Conservation (phyloP, 2,329 filamentous ascomycete genomes). For the Balansia obtecta region DNA sequence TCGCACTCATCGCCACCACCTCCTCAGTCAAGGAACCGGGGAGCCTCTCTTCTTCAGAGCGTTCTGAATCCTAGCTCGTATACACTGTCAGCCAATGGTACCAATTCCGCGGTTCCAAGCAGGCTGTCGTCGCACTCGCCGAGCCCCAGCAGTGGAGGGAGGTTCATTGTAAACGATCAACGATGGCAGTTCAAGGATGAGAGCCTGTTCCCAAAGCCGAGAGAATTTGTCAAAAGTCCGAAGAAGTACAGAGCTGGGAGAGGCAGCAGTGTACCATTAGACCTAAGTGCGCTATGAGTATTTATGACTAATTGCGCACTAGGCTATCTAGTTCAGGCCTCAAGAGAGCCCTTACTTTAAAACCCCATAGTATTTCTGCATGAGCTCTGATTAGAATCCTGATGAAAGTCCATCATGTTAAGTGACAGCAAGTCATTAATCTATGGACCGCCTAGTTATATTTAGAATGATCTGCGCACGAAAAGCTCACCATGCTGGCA, state of each 20-base stretch:
- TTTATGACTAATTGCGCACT: not conserved
- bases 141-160: slow-evolving; percentile 15
- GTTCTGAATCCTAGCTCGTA: slow-evolving; percentile 68
- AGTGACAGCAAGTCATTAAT: not conserved
- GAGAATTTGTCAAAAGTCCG: slow-evolving; percentile 61
- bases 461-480: not conserved
- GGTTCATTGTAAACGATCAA: slow-evolving; percentile 57
- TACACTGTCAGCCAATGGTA: slow-evolving; percentile 55
- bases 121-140: slow-evolving; percentile 17
- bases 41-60: slow-evolving; percentile 40
- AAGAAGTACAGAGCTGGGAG: slow-evolving; percentile 82
- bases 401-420: not conserved
- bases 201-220: slow-evolving; percentile 67
- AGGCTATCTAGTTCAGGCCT: not conserved
- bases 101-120: slow-evolving; percentile 35
- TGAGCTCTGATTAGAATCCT: not conserved
- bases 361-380: not conserved
- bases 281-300: slow-evolving; percentile 43
- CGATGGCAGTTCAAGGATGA: slow-evolving; percentile 85
- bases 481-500: not conserved
- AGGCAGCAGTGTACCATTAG: slow-evolving; percentile 86
- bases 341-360: not conserved
- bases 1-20: slow-evolving; percentile 28
- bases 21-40: slow-evolving; percentile 25
- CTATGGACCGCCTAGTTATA: not conserved